Evolutionary conservation across 2,329 filamentous ascomycete genomes (phyloP), one percentile per base, ranked within the genome.

Genomic region (Cadophora luteo-olivacea): DNA sequence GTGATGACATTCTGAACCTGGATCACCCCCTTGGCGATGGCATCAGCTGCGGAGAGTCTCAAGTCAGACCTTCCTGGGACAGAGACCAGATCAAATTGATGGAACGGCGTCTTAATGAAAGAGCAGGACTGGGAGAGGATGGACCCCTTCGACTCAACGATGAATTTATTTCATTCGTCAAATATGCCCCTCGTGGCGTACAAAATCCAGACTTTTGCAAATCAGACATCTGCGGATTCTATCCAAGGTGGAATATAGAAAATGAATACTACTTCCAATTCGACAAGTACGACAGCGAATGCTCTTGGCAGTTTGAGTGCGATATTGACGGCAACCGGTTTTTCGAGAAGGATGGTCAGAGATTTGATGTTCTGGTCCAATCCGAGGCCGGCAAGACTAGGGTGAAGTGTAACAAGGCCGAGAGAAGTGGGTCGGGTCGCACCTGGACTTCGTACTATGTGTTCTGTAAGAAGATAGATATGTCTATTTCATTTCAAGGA

Each of bases 141-240:
- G 45, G 45, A 22, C 45, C 45, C 6, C 19, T 49, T 6, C 45
- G 45, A 6, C 5, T 49, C 5, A 49, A 49, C 45, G 45, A 49
- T 49, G 45, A 49, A 63, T 68, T 61, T 24, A 48, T 32, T 57
- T 65, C 38, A 36, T 65, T 69, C 22, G 51, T 54, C 9, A 54
- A 54, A 54, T 54, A 54, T 54, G 24, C 49, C 11, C 22, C 24
- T 29, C 51, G 51, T 32, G 51, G 51, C 3, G 51, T 54, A 25
- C 24, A 32, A 54, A 24, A 54, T 54, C 9, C 51, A 3, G 51
- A 54, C 51, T 54, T 54, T 32, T 12, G 51, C 24, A 54, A 54
- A 19, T 54, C 51, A 9, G 14, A 19, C 24, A 54, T 54, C 24
- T 54, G 51, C 14, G 51, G 14, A 16, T 54, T 54, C 25, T 54